phyloP scores from a whole-genome alignment of 192 early-diverging fungal species.

The Coemansia sp. region DNA sequence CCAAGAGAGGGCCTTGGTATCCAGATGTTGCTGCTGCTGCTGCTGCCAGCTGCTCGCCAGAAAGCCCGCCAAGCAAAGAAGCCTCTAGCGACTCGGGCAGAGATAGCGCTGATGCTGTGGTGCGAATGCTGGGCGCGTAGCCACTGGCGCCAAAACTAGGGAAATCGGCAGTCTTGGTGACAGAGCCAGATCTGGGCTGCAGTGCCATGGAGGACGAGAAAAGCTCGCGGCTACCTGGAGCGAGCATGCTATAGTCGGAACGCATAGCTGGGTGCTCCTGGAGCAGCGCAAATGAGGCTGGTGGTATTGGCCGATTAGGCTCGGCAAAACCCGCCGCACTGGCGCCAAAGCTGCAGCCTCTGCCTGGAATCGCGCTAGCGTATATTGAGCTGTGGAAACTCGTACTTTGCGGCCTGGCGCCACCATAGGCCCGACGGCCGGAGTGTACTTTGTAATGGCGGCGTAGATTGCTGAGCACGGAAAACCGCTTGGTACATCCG shows the following conservation, averaged over 20 bases:
- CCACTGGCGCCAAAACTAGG: not conserved
- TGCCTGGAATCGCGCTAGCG: not conserved
- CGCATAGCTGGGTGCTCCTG: not conserved
- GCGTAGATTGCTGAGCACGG: conserved; percentile 75
- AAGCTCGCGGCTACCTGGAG: not conserved
- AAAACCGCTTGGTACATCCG: conserved; percentile 68
- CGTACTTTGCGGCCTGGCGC: not conserved
- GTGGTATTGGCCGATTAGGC: not conserved
- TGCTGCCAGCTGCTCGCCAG: not conserved
- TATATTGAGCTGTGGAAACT: conserved; percentile 2
- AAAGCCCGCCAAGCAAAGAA: not conserved
- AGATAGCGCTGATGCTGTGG: not conserved
- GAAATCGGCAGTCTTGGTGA: not conserved
- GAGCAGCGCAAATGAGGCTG: not conserved
- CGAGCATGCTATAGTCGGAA: not conserved
- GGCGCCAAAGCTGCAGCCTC: not conserved
- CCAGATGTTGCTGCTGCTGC: not conserved
- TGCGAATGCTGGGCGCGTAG: conserved; percentile 10
- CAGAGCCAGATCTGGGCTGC: not conserved
- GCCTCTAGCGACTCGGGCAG: not conserved
- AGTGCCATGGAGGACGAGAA: not conserved
- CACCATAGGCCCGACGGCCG: conserved; percentile 1
- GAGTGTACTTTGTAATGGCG: conserved; percentile 58
- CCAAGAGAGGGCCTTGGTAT: not conserved
- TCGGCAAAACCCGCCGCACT: not conserved